phyloP scores from a whole-genome alignment of 768 basidiomycete species.

The Kwoniella shandongensis region DNA sequence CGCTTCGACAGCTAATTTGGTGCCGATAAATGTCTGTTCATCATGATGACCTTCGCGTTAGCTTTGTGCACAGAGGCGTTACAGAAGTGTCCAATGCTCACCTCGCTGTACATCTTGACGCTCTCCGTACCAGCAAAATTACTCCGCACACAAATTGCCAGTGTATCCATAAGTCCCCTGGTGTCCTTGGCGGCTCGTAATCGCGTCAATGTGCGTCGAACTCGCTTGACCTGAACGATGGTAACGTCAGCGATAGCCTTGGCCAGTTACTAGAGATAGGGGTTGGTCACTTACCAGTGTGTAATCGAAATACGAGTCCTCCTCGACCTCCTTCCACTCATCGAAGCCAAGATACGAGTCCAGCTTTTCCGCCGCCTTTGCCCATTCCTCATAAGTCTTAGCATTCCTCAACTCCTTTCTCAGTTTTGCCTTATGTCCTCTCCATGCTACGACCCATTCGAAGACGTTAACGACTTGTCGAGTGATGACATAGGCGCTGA shows the following conservation, averaged over 20 bases:
- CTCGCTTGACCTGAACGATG: constrained; percentile 54
- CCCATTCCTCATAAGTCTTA: constrained; percentile 86
- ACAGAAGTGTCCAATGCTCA: constrained; percentile 27
- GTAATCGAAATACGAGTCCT: constrained; percentile 90
- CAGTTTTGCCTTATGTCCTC: constrained; percentile 76
- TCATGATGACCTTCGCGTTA: constrained; percentile 21
- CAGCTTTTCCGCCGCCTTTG: constrained; percentile 69
- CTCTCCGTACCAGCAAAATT: constrained; percentile 95
- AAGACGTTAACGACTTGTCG: constrained; percentile 91
- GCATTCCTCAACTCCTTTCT: constrained; percentile 74
- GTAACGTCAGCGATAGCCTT: neutral
- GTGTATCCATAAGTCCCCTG: constrained; percentile 79
- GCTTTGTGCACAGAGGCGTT: neutral
- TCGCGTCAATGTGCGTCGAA: constrained; percentile 69
- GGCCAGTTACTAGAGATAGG: neutral
- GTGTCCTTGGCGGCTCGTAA: constrained; percentile 76
- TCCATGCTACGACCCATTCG: constrained; percentile 89
- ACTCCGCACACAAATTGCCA: constrained; percentile 83
- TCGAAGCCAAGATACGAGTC: constrained; percentile 82
- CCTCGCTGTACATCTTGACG: constrained; percentile 84
- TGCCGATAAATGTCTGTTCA: constrained; percentile 82
- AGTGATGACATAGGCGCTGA: constrained; percentile 73
- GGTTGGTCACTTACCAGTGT: constrained; percentile 63
- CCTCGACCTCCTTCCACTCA: constrained; percentile 81
- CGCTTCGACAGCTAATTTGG: constrained; percentile 85